These are phyloP conservation scores for Plasmodium falciparum DNA, from an alignment of 169 alveolate species.

Conservation along the genomic window DNA sequence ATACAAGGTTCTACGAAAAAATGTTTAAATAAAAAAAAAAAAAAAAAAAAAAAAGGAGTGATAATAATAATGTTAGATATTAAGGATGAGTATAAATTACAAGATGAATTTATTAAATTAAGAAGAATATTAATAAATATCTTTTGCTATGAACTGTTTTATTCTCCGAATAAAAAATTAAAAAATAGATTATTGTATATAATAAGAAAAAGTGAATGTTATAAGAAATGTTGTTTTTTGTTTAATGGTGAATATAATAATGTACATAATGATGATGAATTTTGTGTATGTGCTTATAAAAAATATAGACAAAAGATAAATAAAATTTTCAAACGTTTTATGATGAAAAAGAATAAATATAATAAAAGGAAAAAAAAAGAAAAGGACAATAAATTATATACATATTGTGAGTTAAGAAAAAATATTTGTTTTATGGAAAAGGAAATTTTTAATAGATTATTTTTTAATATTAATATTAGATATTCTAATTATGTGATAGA, in stretches of 20 bases:
- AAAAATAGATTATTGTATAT: constrained; percentile 12
- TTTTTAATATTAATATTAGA: constrained; percentile 22
- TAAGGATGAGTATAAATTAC: constrained; percentile 27
- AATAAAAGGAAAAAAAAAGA: neutral
- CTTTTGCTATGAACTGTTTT: constrained; percentile 26
- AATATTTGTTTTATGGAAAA: constrained; percentile 35
- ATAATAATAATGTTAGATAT: neutral
- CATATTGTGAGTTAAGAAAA: constrained; percentile 28
- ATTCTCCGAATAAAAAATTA: constrained; percentile 12
- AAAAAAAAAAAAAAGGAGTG: neutral
- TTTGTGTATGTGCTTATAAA: neutral
- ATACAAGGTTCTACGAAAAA: neutral
- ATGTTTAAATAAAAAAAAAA: neutral
- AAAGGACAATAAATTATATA: neutral
- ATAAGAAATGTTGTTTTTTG: no score
- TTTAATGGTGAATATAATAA: neutral
- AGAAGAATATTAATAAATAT: constrained; percentile 39
- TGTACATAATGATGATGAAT: neutral
- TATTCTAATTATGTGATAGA: constrained; percentile 21
- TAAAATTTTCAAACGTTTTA: no score
- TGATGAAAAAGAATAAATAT: no score
- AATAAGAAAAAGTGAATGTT: neutral
- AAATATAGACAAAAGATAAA: no score
- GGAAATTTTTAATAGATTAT: constrained; percentile 42
- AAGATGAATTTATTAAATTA: constrained; percentile 22